Evolutionary conservation across 106 monocot species (phyloP).

Genomic region (Dendrobium huoshanense): DNA sequence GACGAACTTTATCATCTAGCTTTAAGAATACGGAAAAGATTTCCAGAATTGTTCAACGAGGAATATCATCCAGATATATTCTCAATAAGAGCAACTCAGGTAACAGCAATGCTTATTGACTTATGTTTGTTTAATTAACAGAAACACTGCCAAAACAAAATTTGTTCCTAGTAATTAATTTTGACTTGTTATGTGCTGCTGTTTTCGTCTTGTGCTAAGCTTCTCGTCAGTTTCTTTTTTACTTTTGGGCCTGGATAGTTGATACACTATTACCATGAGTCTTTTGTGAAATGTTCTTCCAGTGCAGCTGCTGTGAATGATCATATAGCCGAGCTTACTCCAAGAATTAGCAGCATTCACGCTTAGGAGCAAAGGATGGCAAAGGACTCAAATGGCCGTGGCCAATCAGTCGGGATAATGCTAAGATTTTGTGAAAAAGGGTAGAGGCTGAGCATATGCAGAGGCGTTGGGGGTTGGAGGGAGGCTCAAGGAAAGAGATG

Average conservation of each 20-base stretch:
- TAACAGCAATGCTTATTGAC: conserved; percentile 13
- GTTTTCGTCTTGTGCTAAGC: background rate
- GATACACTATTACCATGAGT: background rate
- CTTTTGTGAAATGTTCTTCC: background rate
- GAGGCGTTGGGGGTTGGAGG: no score
- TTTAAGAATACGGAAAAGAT: conserved; percentile 61
- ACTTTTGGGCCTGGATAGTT: background rate
- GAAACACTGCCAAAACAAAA: background rate
- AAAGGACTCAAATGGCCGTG: no score
- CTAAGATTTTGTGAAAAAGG: no score
- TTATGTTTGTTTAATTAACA: background rate
- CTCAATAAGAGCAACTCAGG: conserved; percentile 86
- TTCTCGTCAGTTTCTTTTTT: background rate
- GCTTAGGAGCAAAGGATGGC: no score
- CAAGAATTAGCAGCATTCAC: no score
- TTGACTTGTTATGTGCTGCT: background rate
- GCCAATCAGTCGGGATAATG: no score
- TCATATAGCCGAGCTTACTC: no score
- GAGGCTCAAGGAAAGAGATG: no score
- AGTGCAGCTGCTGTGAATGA: background rate
- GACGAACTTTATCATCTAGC: conserved; percentile 71
- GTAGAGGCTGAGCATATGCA: no score
- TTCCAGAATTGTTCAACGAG: conserved; percentile 61
- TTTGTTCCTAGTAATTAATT: background rate
- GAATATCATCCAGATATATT: conserved; percentile 86